phyloP scores from a whole-genome alignment of 2,329 filamentous ascomycete species.

The Penicillium thymicola region DNA sequence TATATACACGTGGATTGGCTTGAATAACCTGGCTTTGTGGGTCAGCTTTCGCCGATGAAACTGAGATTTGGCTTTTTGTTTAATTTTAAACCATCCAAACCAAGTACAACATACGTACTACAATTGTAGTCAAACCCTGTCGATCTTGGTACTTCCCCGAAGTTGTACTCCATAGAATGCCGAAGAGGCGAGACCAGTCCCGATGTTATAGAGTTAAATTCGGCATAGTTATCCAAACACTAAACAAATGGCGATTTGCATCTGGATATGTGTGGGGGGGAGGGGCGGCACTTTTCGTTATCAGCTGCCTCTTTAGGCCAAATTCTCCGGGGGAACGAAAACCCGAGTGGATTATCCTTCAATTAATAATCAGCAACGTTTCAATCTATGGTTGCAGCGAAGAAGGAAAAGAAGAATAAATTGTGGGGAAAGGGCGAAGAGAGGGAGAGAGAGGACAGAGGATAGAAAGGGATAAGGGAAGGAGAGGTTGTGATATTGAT shows the following conservation, averaged over 20 bases:
- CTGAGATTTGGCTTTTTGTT: background rate
- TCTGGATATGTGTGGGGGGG: background rate
- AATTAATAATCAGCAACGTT: background rate
- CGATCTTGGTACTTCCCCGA: slow-evolving; percentile 16
- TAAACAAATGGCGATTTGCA: background rate
- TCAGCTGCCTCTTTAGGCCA: slow-evolving; percentile 6
- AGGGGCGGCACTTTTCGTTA: background rate
- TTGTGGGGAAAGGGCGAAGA: background rate
- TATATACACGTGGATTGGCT: slow-evolving; percentile 14
- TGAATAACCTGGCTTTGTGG: slow-evolving; percentile 4
- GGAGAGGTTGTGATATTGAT: slow-evolving; percentile 1
- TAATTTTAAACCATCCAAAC: background rate
- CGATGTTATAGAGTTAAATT: slow-evolving; percentile 14
- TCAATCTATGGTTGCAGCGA: slow-evolving; percentile 1
- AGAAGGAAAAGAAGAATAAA: background rate
- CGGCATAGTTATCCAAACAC: background rate
- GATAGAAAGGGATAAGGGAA: background rate
- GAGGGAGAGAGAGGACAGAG: background rate
- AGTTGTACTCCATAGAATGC: slow-evolving; percentile 9
- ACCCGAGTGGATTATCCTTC: background rate
- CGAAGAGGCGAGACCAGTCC: slow-evolving; percentile 16
- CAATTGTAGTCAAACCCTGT: slow-evolving; percentile 21
- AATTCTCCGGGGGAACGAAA: background rate
- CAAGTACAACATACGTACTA: slow-evolving; percentile 12
- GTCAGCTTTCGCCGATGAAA: background rate